Evolutionary conservation across 176 grass and related monocot genomes (phyloP).

Genomic region (Olyra latifolia): DNA sequence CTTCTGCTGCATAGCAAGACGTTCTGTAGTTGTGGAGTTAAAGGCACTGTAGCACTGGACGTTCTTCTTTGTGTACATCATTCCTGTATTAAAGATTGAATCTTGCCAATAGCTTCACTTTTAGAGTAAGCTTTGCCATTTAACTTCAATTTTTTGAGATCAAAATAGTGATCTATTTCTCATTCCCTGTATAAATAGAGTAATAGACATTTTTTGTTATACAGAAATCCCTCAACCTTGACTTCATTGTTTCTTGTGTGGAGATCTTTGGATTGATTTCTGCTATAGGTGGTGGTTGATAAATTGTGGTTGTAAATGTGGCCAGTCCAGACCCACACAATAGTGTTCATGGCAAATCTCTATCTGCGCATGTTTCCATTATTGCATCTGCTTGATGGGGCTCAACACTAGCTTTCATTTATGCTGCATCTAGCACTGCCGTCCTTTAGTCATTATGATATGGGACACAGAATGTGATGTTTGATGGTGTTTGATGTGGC

Average conservation of each 20-base stretch:
- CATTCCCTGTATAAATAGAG: background rate
- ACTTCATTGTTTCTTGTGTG: background rate
- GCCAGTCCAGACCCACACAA: background rate
- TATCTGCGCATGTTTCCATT: constrained; percentile 22
- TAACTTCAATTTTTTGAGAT: background rate
- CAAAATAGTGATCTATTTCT: background rate
- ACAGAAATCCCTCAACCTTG: background rate
- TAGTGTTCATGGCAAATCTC: constrained; percentile 16
- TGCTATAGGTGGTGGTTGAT: background rate
- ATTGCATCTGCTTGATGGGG: constrained; percentile 15
- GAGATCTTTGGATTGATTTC: background rate
- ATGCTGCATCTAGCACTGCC: constrained; percentile 5
- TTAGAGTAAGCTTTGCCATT: background rate
- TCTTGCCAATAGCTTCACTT: background rate
- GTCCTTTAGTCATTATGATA: constrained; percentile 27
- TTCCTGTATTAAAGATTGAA: background rate
- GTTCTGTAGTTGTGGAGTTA: background rate
- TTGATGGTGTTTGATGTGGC: constrained; percentile 24
- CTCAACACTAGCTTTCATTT: constrained; percentile 10
- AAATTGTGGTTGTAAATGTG: background rate
- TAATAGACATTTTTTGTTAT: background rate
- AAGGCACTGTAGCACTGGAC: background rate
- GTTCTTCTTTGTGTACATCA: background rate
- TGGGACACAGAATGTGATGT: constrained; percentile 5
- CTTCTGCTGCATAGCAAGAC: background rate